Percentiles rank a stretch among this genome's conserved stretches.
phyloP scores from a whole-genome alignment of 148 eudicot genomes.

The Vaccinium darrowii region DNA sequence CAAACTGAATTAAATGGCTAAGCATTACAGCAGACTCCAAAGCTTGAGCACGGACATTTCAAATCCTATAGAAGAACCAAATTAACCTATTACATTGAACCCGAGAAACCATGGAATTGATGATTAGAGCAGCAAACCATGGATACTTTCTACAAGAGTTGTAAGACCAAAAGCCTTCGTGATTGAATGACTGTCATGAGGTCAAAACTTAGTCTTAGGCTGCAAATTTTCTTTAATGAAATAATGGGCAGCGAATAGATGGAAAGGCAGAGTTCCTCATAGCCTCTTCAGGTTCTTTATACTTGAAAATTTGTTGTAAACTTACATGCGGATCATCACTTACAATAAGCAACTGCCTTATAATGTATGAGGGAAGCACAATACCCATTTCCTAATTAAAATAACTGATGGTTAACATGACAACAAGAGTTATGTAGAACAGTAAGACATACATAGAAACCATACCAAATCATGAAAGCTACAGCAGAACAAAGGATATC shows the following conservation, averaged over 20 bases:
- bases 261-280: not conserved
- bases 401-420: not conserved
- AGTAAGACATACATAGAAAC: not conserved
- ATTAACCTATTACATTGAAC: not conserved
- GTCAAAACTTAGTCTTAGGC: not conserved
- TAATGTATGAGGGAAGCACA: not conserved
- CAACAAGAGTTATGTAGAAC: not conserved
- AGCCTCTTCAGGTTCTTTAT: not conserved
- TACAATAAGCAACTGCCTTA: conserved; percentile 3
- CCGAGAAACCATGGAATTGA: not conserved
- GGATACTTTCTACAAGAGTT: not conserved
- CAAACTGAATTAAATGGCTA: not conserved
- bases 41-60: not conserved
- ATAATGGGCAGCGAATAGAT: not conserved
- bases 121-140: not conserved
- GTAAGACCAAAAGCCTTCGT: not conserved
- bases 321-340: not conserved
- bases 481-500: conserved; percentile 9
- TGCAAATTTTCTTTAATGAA: not conserved
- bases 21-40: not conserved
- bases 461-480: not conserved
- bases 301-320: not conserved
- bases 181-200: not conserved
- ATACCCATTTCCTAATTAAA: not conserved
- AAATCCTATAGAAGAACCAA: not conserved